Evolutionary conservation across 306 rosid genomes (phyloP), one percentile per base, ranked within the genome.

Genomic region (Cyamopsis tetragonoloba): DNA sequence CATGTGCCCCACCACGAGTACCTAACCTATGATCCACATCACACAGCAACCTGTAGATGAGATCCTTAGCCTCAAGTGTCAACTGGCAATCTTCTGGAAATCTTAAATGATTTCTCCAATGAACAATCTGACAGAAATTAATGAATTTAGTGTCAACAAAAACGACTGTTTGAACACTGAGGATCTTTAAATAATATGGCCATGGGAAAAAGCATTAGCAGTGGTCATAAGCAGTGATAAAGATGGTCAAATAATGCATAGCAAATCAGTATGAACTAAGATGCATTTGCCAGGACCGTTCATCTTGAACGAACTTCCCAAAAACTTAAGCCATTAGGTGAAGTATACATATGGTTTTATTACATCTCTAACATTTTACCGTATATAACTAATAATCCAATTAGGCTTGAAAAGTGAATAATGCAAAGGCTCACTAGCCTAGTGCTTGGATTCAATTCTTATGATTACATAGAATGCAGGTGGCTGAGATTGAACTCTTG

Each of bases 11-110:
- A 66, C 98, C 98, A 66, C 81, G 85, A 59, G 88, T 86, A 60
- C 97, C 97, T 66, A 93, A 82, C 77, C 98, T 86, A 75, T 86
- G 84, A 37, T 93, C 95, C 70, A 93, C 98, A 68, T 93, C 95
- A 77, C 98, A 93, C 58, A 93, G 87, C 86, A 93, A 75, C 82
- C 87, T 88, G 82, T 83, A 93, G 62, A 93, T 88, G 60, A 93
- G 87, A 82, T 93, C 98, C 80, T 93, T 89, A 24, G 95, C 98
- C 82, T 89, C 97, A 67, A 48, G 74, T 34, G 97, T 81, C 84
- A 93, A 74, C 76, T 69, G 86, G 62, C 90, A 76, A 42, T 93
- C 98, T 80, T 93, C 97, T 9, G 98, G 97, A 83, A 88, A 93
- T 59, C 70, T 84, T 72, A 93, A 77, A 68, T 93, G 96, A 74